phyloP scores from a whole-genome alignment of 305 asterid genomes.

The Plantago rigida region DNA sequence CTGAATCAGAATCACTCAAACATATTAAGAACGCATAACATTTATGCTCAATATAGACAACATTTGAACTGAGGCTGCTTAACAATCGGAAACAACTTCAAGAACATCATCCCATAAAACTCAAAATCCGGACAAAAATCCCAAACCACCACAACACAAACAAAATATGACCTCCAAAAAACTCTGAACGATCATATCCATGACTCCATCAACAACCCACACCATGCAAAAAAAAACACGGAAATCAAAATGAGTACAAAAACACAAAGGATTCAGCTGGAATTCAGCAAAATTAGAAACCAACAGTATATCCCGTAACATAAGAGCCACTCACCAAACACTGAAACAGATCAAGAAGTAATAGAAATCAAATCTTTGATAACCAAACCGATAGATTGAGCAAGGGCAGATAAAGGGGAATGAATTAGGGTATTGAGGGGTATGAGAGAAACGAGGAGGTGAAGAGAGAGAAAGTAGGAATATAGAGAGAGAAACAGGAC shows the following conservation, averaged over 20 bases:
- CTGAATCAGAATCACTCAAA: conserved; percentile 6
- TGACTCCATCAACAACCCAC: conserved; percentile 25
- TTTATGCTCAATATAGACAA: conserved; percentile 22
- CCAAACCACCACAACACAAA: conserved; percentile 24
- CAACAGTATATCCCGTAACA: conserved; percentile 30
- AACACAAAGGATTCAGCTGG: conserved; percentile 38
- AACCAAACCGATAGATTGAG: conserved; percentile 28
- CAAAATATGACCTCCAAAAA: conserved; percentile 16
- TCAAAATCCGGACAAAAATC: conserved; percentile 26
- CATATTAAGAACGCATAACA: conserved; percentile 1
- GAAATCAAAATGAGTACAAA: conserved; percentile 27
- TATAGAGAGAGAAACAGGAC: conserved; percentile 31
- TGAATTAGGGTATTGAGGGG: conserved; percentile 69
- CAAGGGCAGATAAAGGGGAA: conserved; percentile 34
- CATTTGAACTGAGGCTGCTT: conserved; percentile 7
- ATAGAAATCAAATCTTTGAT: conserved; percentile 26
- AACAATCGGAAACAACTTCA: conserved; percentile 18
- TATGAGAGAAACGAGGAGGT: conserved; percentile 44
- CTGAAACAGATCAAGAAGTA: conserved; percentile 36
- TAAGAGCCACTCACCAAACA: conserved; percentile 41
- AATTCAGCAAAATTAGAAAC: conserved; percentile 21
- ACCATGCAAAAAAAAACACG: conserved; percentile 30
- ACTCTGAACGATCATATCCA: conserved; percentile 27
- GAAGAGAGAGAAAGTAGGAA: conserved; percentile 45
- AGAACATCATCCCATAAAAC: conserved; percentile 21